Evolutionary conservation across 805 yeast genomes (phyloP).

Genomic region (Kodamaea kaohsiungensis): DNA sequence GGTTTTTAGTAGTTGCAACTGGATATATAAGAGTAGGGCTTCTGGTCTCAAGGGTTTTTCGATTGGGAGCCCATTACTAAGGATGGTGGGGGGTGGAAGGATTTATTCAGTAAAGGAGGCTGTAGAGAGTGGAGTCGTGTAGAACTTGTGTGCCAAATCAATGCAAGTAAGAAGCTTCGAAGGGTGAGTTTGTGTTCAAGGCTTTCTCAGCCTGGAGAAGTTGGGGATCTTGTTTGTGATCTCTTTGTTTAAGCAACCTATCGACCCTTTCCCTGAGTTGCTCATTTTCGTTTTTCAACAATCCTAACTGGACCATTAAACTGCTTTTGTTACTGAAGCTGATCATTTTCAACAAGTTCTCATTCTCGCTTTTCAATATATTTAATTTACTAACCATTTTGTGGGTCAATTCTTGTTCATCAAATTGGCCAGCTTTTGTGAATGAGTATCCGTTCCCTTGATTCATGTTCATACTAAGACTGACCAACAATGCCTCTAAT

Average conservation of each 20-base stretch:
- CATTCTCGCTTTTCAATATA: conserved; percentile 66
- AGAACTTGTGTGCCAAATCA: background rate
- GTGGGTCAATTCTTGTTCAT: conserved; percentile 74
- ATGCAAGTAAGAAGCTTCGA: background rate
- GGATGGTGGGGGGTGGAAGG: background rate
- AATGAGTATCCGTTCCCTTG: conserved; percentile 28
- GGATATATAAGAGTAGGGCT: background rate
- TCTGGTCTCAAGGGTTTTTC: background rate
- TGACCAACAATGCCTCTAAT: conserved; percentile 57
- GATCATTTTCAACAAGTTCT: conserved; percentile 65
- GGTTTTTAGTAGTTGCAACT: background rate
- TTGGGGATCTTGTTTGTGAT: background rate
- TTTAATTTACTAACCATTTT: conserved; percentile 64
- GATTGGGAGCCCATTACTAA: background rate
- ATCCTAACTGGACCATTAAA: conserved; percentile 63
- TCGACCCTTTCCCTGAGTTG: conserved; percentile 4
- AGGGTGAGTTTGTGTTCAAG: background rate
- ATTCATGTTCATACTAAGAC: conserved; percentile 23
- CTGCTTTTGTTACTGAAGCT: conserved; percentile 78
- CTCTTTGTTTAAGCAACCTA: background rate
- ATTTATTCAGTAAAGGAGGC: too few species aligned
- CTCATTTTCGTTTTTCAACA: conserved; percentile 46
- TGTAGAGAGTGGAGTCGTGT: background rate
- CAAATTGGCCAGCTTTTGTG: conserved; percentile 62
- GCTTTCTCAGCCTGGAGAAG: background rate